phyloP scores from a whole-genome alignment of 139 green algal genomes.

The Limnomonas spitsbergensis region DNA sequence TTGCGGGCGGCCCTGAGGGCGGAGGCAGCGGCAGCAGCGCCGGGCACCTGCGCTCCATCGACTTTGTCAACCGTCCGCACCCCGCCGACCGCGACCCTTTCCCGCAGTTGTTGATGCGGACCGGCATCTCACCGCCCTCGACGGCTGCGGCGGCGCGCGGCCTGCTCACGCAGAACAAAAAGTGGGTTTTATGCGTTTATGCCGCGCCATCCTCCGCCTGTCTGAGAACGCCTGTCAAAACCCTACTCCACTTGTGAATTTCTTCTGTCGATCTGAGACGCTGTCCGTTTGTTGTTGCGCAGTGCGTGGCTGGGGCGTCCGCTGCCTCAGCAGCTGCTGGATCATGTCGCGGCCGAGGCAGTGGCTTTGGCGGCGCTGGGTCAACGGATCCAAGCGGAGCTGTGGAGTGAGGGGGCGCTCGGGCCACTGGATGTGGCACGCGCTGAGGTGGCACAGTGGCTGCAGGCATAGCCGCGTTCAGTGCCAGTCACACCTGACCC shows the following conservation, averaged over 20 bases:
- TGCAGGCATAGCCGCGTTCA: too few relatives aligned
- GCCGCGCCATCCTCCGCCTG: not conserved
- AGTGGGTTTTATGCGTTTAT: not conserved
- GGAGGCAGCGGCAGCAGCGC: not conserved
- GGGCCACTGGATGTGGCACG: too few relatives aligned
- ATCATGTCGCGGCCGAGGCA: not conserved
- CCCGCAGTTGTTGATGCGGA: not conserved
- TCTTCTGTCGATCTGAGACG: not conserved
- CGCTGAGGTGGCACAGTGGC: too few relatives aligned
- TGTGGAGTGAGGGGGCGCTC: too few relatives aligned
- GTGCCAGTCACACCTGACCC: too few relatives aligned
- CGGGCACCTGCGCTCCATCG: not conserved
- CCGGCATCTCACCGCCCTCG: not conserved
- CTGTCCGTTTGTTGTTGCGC: not conserved
- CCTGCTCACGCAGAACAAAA: not conserved
- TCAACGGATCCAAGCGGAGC: too few relatives aligned
- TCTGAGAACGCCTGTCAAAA: not conserved
- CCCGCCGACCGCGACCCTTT: not conserved
- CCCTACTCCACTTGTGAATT: not conserved
- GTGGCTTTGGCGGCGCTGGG: too few relatives aligned
- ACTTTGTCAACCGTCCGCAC: not conserved
- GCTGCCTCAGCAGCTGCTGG: not conserved
- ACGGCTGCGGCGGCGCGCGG: not conserved
- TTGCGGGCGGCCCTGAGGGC: not conserved
- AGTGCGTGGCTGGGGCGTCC: not conserved